Base-by-base conservation (phyloP, 2,329 filamentous ascomycete species). In the Sclerotiophoma versabilis region DNA sequence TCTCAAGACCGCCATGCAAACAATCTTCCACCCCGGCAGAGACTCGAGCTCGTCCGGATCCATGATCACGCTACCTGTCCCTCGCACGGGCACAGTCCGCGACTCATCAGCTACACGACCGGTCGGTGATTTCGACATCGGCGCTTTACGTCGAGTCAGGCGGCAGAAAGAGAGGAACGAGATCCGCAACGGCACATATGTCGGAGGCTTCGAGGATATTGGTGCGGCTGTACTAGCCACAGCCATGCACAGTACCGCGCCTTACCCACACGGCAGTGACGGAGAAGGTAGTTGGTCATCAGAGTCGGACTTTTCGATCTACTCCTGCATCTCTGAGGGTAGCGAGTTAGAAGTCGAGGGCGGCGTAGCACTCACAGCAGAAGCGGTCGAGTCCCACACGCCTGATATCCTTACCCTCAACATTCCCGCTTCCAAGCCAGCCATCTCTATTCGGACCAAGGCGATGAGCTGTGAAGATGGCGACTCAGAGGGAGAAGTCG, bases 351-450 rank as follows among this genome's bases (percentile, higher is more conserved):
- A 80, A 25, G 80, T 85, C 1, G 74, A 77, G 4, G 77, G 80
- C 14, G 84, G 84, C 2, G 75, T 87, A 4, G 83, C 83, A 1
- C 67, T 87, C 22, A 80, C 81, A 3, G 84, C 87, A 64, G 84
- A 86, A 65, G 81, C 79, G 36, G 78, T 84, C 14, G 79, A 79
- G 57, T 71, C 77, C 26, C 78, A 80, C 34, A 69, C 68, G 9
- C 76, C 76, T 1, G 75, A 78, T 46, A 62, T 76, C 26, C 26
- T 64, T 3, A 41, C 46, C 10, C 36, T 45, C 4, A 43, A 51
- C n/a, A 11, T 55, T 2, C 26, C 52, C 3, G 37, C 36, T 4
- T 29, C 38, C 4, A 49, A 62, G 47, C 33, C 54, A 14, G 39
- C 37, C 2, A 39, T 41, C 3, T 27, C 45, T 32, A 22, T 56